phyloP scores from a whole-genome alignment of 2,329 filamentous ascomycete genomes.

The Alternaria alternata region DNA sequence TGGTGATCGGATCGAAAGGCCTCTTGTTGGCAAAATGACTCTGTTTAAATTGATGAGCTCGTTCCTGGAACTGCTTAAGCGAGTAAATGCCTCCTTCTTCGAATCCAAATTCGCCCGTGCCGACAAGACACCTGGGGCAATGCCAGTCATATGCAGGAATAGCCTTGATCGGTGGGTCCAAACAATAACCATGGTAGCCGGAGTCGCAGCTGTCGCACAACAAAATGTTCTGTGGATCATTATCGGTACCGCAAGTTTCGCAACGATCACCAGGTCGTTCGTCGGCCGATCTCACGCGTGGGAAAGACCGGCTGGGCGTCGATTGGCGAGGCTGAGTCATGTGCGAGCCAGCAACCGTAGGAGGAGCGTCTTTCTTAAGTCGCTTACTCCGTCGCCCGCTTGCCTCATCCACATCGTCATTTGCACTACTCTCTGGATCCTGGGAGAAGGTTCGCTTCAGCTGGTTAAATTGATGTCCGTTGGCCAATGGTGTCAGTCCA shows the following conservation, averaged over 20 bases:
- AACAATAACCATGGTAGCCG: slow-evolving; percentile 84
- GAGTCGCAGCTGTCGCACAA: slow-evolving; percentile 92
- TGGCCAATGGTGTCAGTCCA: slow-evolving; percentile 58
- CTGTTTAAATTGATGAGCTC: slow-evolving; percentile 93
- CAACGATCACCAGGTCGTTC: slow-evolving; percentile 74
- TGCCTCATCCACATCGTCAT: slow-evolving; percentile 61
- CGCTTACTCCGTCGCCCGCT: slow-evolving; percentile 83
- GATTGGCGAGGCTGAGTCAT: slow-evolving; percentile 93
- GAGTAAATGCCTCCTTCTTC: slow-evolving; percentile 97
- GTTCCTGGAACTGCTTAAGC: slow-evolving; percentile 93
- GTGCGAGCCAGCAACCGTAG: slow-evolving; percentile 93
- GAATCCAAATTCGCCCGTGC: slow-evolving; percentile 95
- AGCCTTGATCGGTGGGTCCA: slow-evolving; percentile 82
- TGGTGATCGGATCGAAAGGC: slow-evolving; percentile 84
- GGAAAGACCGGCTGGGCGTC: slow-evolving; percentile 67
- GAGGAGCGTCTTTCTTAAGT: slow-evolving; percentile 77
- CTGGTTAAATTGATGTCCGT: slow-evolving; percentile 62
- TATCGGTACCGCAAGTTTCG: slow-evolving; percentile 82
- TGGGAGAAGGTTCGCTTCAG: slow-evolving; percentile 77
- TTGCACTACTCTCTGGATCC: slow-evolving; percentile 64
- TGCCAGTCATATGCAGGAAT: slow-evolving; percentile 93
- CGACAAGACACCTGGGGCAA: slow-evolving; percentile 91
- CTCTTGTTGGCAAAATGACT: slow-evolving; percentile 91
- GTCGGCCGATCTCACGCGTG: slow-evolving; percentile 62
- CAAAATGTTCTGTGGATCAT: slow-evolving; percentile 74